phyloP scores from a whole-genome alignment of 108 stramenopile genomes.

The Cyclotella baltica region DNA sequence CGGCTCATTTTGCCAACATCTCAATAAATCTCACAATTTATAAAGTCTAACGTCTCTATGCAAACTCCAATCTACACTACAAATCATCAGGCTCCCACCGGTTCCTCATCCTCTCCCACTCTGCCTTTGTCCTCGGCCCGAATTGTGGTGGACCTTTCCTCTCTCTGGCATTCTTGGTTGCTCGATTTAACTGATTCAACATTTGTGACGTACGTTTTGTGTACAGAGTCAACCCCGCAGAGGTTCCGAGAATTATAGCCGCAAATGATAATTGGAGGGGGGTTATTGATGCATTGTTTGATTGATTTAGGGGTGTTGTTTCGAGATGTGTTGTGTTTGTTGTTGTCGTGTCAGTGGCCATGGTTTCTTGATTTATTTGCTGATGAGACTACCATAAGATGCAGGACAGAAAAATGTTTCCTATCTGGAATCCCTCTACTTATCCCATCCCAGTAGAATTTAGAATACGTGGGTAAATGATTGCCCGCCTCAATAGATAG shows the following conservation, averaged over 20 bases:
- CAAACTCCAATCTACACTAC: too few relatives aligned
- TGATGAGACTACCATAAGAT: too few relatives aligned
- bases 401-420: too few relatives aligned
- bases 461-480: too few relatives aligned
- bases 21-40: too few relatives aligned
- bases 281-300: conserved; percentile 21
- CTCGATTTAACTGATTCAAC: conserved; percentile 64
- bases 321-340: not conserved
- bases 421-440: too few relatives aligned
- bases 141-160: conserved; percentile 58
- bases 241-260: conserved; percentile 63
- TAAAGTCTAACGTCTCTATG: too few relatives aligned
- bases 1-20: too few relatives aligned
- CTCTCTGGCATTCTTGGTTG: conserved; percentile 41
- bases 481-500: too few relatives aligned
- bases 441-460: too few relatives aligned
- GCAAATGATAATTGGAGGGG: conserved; percentile 56
- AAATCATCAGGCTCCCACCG: conserved; percentile 72
- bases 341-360: not conserved
- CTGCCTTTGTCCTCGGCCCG: conserved; percentile 71
- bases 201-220: conserved; percentile 69
- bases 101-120: conserved; percentile 72
- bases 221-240: conserved; percentile 79
- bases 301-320: not conserved
- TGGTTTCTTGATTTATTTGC: too few relatives aligned